Conservation (phyloP, 2,329 filamentous ascomycete genomes). For the Colletotrichum graminicola region DNA sequence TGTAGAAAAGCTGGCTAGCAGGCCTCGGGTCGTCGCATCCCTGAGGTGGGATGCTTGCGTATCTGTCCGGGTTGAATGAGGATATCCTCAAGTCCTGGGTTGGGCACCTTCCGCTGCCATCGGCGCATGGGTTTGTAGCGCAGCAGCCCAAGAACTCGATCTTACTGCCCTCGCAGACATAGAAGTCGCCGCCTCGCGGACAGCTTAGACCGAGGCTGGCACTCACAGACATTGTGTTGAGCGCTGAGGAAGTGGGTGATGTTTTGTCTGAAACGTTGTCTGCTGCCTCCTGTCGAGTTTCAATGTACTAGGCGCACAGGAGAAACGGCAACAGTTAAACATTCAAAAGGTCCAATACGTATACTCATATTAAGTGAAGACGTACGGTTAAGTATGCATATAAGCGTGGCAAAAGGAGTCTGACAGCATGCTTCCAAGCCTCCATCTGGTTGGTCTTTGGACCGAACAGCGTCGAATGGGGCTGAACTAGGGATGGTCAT, state of each 20-base stretch:
- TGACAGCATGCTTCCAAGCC: slow-evolving; percentile 14
- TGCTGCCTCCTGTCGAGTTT: background rate
- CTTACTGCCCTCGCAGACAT: slow-evolving; percentile 51
- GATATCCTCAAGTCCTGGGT: slow-evolving; percentile 45
- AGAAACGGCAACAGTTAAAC: background rate
- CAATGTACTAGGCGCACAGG: background rate
- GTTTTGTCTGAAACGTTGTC: background rate
- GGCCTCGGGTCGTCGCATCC: slow-evolving; percentile 46
- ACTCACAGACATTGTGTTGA: slow-evolving; percentile 14
- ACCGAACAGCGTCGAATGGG: slow-evolving; percentile 17
- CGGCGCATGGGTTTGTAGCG: slow-evolving; percentile 51
- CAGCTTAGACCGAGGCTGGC: slow-evolving; percentile 49
- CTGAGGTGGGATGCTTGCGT: slow-evolving; percentile 49
- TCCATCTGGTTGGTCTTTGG: slow-evolving; percentile 15
- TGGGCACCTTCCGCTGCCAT: slow-evolving; percentile 51
- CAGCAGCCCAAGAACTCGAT: slow-evolving; percentile 58
- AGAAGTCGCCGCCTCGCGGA: slow-evolving; percentile 50
- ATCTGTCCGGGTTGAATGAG: slow-evolving; percentile 47
- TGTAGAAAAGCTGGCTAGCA: slow-evolving; percentile 49
- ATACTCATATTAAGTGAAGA: background rate
- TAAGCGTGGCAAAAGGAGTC: slow-evolving; percentile 5
- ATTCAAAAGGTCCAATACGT: background rate
- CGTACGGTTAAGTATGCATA: background rate
- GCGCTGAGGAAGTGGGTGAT: background rate
- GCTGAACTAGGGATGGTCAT: background rate